phyloP scores from a whole-genome alignment of 495 filamentous ascomycete species.

The Aspergillus nanangensis region DNA sequence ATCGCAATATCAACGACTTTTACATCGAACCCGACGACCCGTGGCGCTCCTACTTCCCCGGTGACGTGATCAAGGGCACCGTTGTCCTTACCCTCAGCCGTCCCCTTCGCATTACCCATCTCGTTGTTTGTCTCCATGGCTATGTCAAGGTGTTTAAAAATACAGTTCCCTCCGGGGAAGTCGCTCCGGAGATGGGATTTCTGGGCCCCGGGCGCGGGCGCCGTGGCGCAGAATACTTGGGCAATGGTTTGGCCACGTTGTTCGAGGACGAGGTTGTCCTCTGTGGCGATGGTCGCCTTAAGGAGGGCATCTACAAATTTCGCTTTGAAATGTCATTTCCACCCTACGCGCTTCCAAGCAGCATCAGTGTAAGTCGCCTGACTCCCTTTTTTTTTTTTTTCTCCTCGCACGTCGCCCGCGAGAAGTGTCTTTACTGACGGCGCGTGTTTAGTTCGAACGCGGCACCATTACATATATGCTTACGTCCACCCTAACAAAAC shows the following conservation, averaged over 20 bases:
- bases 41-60: slow-evolving; percentile 76
- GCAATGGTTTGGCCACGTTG: slow-evolving; percentile 77
- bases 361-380: slow-evolving; percentile 72
- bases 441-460: slow-evolving; percentile 72
- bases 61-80: slow-evolving; percentile 63
- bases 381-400: neutral
- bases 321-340: slow-evolving; percentile 84
- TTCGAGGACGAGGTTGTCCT: slow-evolving; percentile 90
- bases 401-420: neutral
- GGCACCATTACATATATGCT: slow-evolving; percentile 90
- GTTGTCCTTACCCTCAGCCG: slow-evolving; percentile 79
- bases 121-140: slow-evolving; percentile 83
- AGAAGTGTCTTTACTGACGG: neutral
- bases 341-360: slow-evolving; percentile 76
- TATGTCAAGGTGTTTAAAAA: slow-evolving; percentile 84
- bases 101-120: slow-evolving; percentile 81
- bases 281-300: slow-evolving; percentile 84
- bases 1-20: slow-evolving; percentile 77
- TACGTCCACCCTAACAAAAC: slow-evolving; percentile 83
- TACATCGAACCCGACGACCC: slow-evolving; percentile 74
- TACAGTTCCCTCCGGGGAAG: slow-evolving; percentile 60
- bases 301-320: slow-evolving; percentile 85
- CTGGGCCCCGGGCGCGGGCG: slow-evolving; percentile 51
- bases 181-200: slow-evolving; percentile 39
- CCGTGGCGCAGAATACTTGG: slow-evolving; percentile 63